phyloP scores from a whole-genome alignment of 331 rosid species.

The Pyrus hybrid region DNA sequence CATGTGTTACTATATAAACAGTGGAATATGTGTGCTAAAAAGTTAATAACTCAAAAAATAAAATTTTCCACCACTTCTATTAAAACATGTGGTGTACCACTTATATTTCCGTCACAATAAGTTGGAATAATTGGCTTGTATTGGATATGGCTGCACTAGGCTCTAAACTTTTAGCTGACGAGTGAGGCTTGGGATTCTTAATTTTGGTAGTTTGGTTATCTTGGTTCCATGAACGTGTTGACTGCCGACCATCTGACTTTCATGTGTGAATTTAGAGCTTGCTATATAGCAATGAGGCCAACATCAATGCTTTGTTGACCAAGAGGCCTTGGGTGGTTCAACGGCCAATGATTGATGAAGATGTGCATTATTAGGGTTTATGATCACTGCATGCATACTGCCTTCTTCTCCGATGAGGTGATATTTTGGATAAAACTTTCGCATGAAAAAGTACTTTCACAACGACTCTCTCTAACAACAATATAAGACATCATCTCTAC shows the following conservation, averaged over 20 bases:
- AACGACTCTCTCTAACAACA: background rate
- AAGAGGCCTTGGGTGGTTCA: conserved; percentile 9
- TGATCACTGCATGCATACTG: background rate
- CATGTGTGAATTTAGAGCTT: background rate
- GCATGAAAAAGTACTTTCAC: background rate
- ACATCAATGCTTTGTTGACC: conserved; percentile 19
- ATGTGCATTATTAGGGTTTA: conserved; percentile 1
- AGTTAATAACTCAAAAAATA: too few species aligned
- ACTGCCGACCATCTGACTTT: conserved; percentile 6
- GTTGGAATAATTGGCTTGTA: background rate
- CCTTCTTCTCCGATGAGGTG: background rate
- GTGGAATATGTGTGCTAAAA: too few species aligned
- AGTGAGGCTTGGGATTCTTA: background rate
- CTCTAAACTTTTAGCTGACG: background rate
- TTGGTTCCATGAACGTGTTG: conserved; percentile 6
- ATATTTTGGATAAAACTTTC: background rate
- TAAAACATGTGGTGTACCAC: too few species aligned
- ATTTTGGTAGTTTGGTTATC: conserved; percentile 1
- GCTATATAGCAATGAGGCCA: background rate
- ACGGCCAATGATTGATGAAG: conserved; percentile 17
- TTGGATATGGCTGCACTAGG: conserved; percentile 13
- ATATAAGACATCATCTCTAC: background rate
- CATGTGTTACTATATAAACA: too few species aligned
- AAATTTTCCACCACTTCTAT: too few species aligned
- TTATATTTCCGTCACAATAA: too few species aligned